Evolutionary conservation across 129 eudicot species (phyloP), one percentile per base, ranked within the genome.

Genomic region (Dittrichia graveolens): DNA sequence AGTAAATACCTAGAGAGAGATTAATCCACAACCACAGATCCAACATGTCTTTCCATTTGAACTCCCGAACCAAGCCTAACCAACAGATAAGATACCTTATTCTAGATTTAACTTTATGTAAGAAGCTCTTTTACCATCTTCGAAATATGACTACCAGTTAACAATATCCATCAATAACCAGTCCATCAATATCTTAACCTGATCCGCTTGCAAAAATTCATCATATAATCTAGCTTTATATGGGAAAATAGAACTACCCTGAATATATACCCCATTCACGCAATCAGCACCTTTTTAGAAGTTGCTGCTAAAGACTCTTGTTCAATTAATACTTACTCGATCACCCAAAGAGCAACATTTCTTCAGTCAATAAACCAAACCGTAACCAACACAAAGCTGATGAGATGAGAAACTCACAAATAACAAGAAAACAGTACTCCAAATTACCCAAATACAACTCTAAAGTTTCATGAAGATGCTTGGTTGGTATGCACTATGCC

Each of bases 131-230:
- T 48, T 46, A 47, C 44, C 43, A 46, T 66, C 57, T 66, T 24
- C 24, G 42, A 66, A 31, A 66, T 66, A 66, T 46, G 71, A 61
- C 31, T 41, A 12, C 40, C 57, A 49, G 5, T 24, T 19, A 42
- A 46, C 24, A 24, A 35, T 12, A 5, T 66, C 10, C 45, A n/a
- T 47, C 55, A 35, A 24, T 45, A 24, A 46, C 57, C 43, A 24
- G 55, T 45, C 6, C 31, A 13, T 66, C 24, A 35, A 66, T 49
- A 66, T 66, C 58, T 66, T 19, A 48, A 47, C 58, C 73, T 67
- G 49, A 48, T 46, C 73, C 61, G 14, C 48, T 7, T 52, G 34
- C 46, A 6, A 67, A 6, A n/a, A 49, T 9, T 67, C 47, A 48
- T 40, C 48, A 38, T 61, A 40, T 61, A 2, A 13, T 40, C 47